These are phyloP conservation scores for Rutidosis leptorrhynchoides DNA, from an alignment of 129 eudicot species.

Conservation along the genomic window DNA sequence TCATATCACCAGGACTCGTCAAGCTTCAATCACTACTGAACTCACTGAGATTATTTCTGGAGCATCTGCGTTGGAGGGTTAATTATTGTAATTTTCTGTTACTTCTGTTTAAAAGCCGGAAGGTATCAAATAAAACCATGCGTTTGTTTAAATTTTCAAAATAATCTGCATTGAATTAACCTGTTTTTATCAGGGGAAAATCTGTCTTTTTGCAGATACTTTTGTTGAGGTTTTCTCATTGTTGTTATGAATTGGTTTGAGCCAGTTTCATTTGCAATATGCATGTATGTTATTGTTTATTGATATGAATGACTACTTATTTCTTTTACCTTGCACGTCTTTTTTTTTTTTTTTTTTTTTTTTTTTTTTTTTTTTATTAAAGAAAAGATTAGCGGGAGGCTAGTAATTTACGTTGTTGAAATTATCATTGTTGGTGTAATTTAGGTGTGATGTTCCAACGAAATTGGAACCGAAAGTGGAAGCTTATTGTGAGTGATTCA, in stretches of 20 bases:
- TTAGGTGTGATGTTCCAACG: too few species aligned
- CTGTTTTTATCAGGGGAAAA: slow-evolving; percentile 24
- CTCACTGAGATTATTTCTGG: slow-evolving; percentile 92
- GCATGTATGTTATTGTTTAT: slow-evolving; percentile 30
- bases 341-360: too few species aligned
- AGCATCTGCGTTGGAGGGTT: slow-evolving; percentile 92
- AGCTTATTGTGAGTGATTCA: too few species aligned
- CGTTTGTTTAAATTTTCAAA: slow-evolving; percentile 17
- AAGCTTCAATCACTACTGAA: slow-evolving; percentile 96
- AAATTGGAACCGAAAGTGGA: too few species aligned
- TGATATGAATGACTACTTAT: slow-evolving; percentile 1
- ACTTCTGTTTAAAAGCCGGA: slow-evolving; percentile 28
- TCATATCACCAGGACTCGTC: slow-evolving; percentile 73
- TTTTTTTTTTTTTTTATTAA: too few species aligned
- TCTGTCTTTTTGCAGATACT: slow-evolving; percentile 20
- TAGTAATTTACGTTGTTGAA: too few species aligned
- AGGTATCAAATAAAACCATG: slow-evolving; percentile 44
- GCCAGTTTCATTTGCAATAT: slow-evolving; percentile 20
- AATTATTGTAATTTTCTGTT: slow-evolving; percentile 23
- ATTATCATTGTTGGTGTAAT: too few species aligned
- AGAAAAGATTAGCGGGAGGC: too few species aligned
- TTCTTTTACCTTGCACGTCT: background rate
- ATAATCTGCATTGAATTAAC: slow-evolving; percentile 28
- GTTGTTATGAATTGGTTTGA: slow-evolving; percentile 19
- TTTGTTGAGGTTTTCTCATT: slow-evolving; percentile 23